These are phyloP conservation scores for Trichophyton schoenleinii DNA, from an alignment of 2,329 filamentous ascomycete genomes.

Conservation along the genomic window DNA sequence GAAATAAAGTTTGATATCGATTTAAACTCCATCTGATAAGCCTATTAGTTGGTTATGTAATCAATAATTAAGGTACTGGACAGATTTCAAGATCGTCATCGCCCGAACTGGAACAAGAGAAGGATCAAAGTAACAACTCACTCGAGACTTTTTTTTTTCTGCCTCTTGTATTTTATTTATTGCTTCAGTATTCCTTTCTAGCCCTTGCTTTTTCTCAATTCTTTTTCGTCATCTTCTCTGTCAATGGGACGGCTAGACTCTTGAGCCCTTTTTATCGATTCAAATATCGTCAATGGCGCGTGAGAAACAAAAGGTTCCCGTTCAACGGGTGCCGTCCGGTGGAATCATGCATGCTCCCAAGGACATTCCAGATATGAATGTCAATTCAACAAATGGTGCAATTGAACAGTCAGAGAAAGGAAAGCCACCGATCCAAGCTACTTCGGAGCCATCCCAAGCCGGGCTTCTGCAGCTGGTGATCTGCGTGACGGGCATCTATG, in stretches of 20 bases:
- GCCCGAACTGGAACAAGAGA: not conserved
- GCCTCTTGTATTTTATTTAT: not conserved
- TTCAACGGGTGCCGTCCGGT: constrained; percentile 54
- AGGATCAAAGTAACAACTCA: not conserved
- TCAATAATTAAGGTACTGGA: not conserved
- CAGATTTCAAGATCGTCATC: constrained; percentile 6
- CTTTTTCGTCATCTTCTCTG: not conserved
- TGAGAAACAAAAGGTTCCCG: constrained; percentile 53
- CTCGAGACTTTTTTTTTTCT: not conserved
- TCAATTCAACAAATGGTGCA: constrained; percentile 22
- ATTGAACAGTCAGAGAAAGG: constrained; percentile 12
- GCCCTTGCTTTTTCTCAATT: not conserved
- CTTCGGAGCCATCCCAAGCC: constrained; percentile 30
- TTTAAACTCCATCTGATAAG: not conserved
- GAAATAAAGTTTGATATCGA: not conserved
- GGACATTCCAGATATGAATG: constrained; percentile 21
- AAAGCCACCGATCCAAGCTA: constrained; percentile 15
- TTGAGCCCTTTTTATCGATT: not conserved
- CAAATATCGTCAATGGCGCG: constrained; percentile 47
- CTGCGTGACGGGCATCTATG: constrained; percentile 91
- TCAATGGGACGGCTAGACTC: not conserved
- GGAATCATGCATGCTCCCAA: constrained; percentile 43
- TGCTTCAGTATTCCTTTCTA: not conserved
- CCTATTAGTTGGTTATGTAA: not conserved
- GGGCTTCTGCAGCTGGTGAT: constrained; percentile 65